Percentiles rank a stretch among this genome's conserved stretches.
phyloP scores from a whole-genome alignment of 2,329 filamentous ascomycete genomes.

The Pseudogymnoascus sp. region DNA sequence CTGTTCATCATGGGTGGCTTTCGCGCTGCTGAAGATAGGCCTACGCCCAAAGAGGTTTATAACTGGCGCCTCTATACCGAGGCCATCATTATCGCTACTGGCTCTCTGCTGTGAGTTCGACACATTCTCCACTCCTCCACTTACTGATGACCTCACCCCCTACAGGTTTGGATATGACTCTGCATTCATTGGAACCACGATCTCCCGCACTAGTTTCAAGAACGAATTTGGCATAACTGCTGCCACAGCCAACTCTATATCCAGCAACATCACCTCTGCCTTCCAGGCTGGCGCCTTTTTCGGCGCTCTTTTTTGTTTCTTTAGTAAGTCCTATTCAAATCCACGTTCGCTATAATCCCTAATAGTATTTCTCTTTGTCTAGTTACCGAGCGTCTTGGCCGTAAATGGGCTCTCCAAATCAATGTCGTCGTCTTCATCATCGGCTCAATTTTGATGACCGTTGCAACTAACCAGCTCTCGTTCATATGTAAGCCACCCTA shows the following conservation, averaged over 20 bases:
- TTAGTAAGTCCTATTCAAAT: slow-evolving; percentile 21
- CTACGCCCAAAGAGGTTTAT: slow-evolving; percentile 21
- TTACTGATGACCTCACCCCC: not conserved
- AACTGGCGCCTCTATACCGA: slow-evolving; percentile 20
- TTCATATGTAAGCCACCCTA: slow-evolving; percentile 36
- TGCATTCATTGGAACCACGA: slow-evolving; percentile 51
- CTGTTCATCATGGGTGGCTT: not conserved
- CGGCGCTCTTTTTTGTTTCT: slow-evolving; percentile 40
- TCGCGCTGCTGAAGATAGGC: slow-evolving; percentile 20
- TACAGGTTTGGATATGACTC: slow-evolving; percentile 31
- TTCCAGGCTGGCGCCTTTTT: slow-evolving; percentile 45
- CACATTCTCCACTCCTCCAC: not conserved
- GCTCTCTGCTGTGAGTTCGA: not conserved
- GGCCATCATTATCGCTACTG: slow-evolving; percentile 11
- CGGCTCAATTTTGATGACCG: slow-evolving; percentile 37
- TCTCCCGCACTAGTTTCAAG: slow-evolving; percentile 40
- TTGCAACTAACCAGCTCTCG: slow-evolving; percentile 32
- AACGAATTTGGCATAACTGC: slow-evolving; percentile 34
- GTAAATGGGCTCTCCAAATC: slow-evolving; percentile 41
- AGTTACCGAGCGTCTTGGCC: slow-evolving; percentile 40
- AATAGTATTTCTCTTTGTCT: not conserved
- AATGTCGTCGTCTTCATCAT: slow-evolving; percentile 37
- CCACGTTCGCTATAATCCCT: not conserved
- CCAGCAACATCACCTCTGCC: slow-evolving; percentile 28
- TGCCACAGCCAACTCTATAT: slow-evolving; percentile 31